Evolutionary conservation across 148 eudicot genomes (phyloP).

Genomic region (Rhododendron mucronatum): DNA sequence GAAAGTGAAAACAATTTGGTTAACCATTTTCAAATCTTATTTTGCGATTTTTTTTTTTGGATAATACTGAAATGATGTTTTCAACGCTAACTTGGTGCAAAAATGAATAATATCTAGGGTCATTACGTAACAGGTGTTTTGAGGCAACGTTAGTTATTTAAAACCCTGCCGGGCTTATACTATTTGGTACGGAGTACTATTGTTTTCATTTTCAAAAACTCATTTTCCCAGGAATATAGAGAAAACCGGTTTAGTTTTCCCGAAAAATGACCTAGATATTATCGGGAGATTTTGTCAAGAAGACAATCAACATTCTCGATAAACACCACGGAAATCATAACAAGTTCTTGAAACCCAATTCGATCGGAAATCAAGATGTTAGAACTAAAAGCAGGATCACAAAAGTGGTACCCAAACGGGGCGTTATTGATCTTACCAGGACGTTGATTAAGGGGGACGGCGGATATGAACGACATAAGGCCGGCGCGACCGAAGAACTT

Average conservation of each 20-base stretch:
- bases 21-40: not conserved
- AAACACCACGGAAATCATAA: not conserved
- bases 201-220: not conserved
- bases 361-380: not conserved
- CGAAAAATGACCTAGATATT: not conserved
- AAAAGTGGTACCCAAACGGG: not conserved
- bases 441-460: conserved; percentile 51
- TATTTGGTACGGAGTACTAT: not conserved
- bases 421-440: conserved; percentile 32
- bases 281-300: not conserved
- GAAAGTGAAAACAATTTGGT: not conserved
- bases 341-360: not conserved
- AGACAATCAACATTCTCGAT: not conserved
- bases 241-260: not conserved
- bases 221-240: not conserved
- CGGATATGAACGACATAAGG: conserved; percentile 68
- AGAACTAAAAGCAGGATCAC: not conserved
- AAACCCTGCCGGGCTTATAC: no score
- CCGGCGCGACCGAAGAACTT: conserved; percentile 79
- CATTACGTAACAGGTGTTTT: no score
- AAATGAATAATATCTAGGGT: no score
- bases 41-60: not conserved
- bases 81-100: no score
- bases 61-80: no score
- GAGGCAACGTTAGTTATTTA: no score